phyloP scores from a whole-genome alignment of 352 stramenopile species.

The Pythium brassicae region DNA sequence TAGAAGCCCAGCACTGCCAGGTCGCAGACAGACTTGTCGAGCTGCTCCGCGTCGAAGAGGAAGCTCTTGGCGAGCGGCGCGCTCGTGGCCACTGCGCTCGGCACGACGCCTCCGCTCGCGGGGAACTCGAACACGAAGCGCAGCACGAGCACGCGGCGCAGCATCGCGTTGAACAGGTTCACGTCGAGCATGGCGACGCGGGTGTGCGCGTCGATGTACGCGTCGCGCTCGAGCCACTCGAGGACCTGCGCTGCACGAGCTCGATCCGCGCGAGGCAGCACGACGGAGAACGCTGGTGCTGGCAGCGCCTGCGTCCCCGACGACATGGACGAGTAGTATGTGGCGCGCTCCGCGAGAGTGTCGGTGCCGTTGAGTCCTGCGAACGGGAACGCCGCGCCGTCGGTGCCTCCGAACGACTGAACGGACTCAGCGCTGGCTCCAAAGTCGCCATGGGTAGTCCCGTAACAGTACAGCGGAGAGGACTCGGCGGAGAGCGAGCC shows the following conservation, averaged over 20 bases:
- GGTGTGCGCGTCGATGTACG: slow-evolving; percentile 37
- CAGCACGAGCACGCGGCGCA: slow-evolving; percentile 29
- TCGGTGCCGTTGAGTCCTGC: slow-evolving; percentile 29
- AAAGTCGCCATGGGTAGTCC: slow-evolving; percentile 17
- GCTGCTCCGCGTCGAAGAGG: slow-evolving; percentile 24
- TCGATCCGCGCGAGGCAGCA: slow-evolving; percentile 24
- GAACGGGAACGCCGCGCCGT: slow-evolving; percentile 20
- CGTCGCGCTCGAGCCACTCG: slow-evolving; percentile 18
- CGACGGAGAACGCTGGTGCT: slow-evolving; percentile 37
- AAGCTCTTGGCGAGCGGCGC: slow-evolving; percentile 42
- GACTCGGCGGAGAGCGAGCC: not conserved
- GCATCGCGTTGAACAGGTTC: slow-evolving; percentile 47
- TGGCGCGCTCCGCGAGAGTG: slow-evolving; percentile 22
- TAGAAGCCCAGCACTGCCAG: slow-evolving; percentile 36
- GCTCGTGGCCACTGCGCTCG: slow-evolving; percentile 17
- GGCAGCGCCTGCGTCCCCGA: slow-evolving; percentile 20
- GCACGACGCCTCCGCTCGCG: slow-evolving; percentile 28
- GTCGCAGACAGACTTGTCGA: slow-evolving; percentile 23
- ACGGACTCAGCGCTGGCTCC: slow-evolving; percentile 14
- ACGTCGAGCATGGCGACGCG: slow-evolving; percentile 41
- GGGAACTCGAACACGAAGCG: slow-evolving; percentile 50
- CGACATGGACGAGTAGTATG: slow-evolving; percentile 39
- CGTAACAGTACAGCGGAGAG: slow-evolving; percentile 20
- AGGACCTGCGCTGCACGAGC: slow-evolving; percentile 17
- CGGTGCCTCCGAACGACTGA: slow-evolving; percentile 13